Percentiles rank a stretch among this genome's conserved stretches.
Conservation (phyloP, 2,329 filamentous ascomycete species). For the Hypoxylon sp. region DNA sequence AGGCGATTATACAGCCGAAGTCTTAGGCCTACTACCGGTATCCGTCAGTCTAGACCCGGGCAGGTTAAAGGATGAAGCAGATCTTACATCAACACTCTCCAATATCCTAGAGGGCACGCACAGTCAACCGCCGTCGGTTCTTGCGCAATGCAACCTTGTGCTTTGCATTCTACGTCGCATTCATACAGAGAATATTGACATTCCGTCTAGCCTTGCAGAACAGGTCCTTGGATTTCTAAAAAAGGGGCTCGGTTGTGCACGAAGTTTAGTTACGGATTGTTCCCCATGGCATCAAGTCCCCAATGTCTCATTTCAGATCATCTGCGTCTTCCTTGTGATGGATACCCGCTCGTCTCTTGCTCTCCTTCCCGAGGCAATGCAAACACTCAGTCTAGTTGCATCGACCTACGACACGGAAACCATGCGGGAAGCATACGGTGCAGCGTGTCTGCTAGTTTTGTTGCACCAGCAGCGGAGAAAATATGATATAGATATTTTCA, state of each 20-base stretch:
- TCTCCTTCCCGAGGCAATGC: slow-evolving; percentile 7
- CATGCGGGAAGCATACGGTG: slow-evolving; percentile 6
- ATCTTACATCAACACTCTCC: slow-evolving; percentile 5
- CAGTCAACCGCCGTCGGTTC: slow-evolving; percentile 6
- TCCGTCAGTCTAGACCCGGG: slow-evolving; percentile 7
- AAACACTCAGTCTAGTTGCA: slow-evolving; percentile 4
- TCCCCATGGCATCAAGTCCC: slow-evolving; percentile 10
- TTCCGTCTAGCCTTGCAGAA: neutral
- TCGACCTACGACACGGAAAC: slow-evolving; percentile 9
- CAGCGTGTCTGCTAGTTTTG: slow-evolving; percentile 4
- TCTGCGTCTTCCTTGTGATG: slow-evolving; percentile 9
- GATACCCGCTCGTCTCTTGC: slow-evolving; percentile 7
- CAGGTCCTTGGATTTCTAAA: neutral
- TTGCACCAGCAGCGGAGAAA: slow-evolving; percentile 13
- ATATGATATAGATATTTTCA: slow-evolving; percentile 3
- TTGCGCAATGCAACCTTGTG: slow-evolving; percentile 5
- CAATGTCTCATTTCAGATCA: slow-evolving; percentile 7
- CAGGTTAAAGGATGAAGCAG: slow-evolving; percentile 5
- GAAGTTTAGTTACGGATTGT: slow-evolving; percentile 1
- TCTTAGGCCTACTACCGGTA: slow-evolving; percentile 2
- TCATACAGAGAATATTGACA: slow-evolving; percentile 5
- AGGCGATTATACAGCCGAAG: slow-evolving; percentile 5
- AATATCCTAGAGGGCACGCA: slow-evolving; percentile 1
- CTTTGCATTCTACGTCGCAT: slow-evolving; percentile 1
- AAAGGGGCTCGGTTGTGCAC: slow-evolving; percentile 4